Evolutionary conservation across 2,329 filamentous ascomycete species (phyloP), one percentile per base, ranked within the genome.

Genomic region (Phialocephala subalpina): DNA sequence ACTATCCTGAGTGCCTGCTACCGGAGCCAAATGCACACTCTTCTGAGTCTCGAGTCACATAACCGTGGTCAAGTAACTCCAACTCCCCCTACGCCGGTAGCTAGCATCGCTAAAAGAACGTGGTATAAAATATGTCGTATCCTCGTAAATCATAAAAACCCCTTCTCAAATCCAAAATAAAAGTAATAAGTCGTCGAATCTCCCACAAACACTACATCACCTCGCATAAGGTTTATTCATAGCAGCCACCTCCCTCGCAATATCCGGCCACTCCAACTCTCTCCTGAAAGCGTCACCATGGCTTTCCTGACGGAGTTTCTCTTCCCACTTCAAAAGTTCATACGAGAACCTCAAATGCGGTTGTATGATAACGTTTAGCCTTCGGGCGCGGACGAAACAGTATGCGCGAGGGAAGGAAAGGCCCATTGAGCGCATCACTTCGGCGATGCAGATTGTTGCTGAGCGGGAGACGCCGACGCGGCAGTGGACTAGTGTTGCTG

Each of bases 381-480:
- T 86, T 61, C 96, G 87, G 22, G 96, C 96, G 36, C 96, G 90
- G 42, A 99, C 96, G 78, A 95, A 98, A 78, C 96, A 98, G 79
- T 99, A 99, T 66, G 96, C 96, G 63, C 92, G 87, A 14, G 96
- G 94, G 73, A 98, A 95, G 0, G 93, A 96, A 70, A 97, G 81
- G 25, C 88, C 84, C 73, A 93, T 80, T 29, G 90, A 84, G 40
- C 90, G 89, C 96, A 99, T 99, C 40, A 98, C 93, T 79, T 98
- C 94, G n/a, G 96, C 96, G 74, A 99, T 99, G 77, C 96, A 98
- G 68, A 99, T 97, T 1, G 95, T 99, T 14, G 96, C 96, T 69
- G 93, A 97, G 60, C 96, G 88, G 59, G 94, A 97, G 62, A 99
- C 96, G 57, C 96, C 96, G 8, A 99, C 96, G 20, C 96, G 91